Evolutionary conservation across 2,329 filamentous ascomycete species (phyloP), one percentile per base, ranked within the genome.

Genomic region (Massarina eburnea): DNA sequence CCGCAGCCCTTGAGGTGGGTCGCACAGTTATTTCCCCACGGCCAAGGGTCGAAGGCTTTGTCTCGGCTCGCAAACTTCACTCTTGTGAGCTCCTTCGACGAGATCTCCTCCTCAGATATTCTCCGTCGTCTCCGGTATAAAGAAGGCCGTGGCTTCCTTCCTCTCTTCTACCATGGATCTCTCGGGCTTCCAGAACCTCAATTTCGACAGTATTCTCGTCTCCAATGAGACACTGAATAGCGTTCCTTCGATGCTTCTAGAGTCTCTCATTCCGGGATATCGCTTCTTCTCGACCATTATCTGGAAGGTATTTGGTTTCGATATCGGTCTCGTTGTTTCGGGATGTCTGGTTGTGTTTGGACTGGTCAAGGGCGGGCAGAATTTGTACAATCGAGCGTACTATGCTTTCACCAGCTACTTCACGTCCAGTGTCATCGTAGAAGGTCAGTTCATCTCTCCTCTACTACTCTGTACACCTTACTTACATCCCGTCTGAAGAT

Each of bases 201-300:
- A 51, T 6, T 37, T 52, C n/a, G 49, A 58, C 26, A 22, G 51
- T 30, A 17, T 37, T 37, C 32, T 48, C n/a, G 41, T 45, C 3
- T 42, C 51, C 2, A 64, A 66, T 27, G 38, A 36, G 12, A 54
- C 51, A n/a, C 19, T 61, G 8, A 56, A 52, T 8, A 69, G 73
- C 34, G 62, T 79, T 8, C 72, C 76, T 1, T 69, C 71, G 17
- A 73, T 71, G 14, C 64, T 79, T 15, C 66, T 80, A n/a, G 76
- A 79, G 38, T 64, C 73, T 2, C 58, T 79, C n/a, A 70, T 79
- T 27, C 76, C 77, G 8, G 77, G 77, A 14, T 79, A 79, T 59
- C 69, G 73, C 30, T 51, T 76, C 33, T 67, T 78, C 26, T 76
- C 74, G 1, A 67, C 71, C 22, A 71, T 74, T 45, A 61, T 76